Evolutionary conservation across 1,284 basidiomycete species (phyloP), one percentile per base, ranked within the genome.

Genomic region (Apiotrichum porosum): DNA sequence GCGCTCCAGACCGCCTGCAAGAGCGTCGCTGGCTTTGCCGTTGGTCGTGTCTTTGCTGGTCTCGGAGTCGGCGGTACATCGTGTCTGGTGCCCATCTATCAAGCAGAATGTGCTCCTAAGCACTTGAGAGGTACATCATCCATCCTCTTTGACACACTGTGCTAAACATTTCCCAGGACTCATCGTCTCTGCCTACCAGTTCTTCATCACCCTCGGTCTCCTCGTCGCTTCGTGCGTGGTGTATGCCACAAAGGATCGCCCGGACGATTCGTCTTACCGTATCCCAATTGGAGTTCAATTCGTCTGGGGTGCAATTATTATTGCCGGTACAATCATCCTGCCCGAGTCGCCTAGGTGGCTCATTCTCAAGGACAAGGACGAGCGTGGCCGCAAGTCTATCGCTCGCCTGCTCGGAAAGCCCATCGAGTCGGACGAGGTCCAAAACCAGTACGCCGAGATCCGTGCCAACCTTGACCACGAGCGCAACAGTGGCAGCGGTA

Each of bases 291-390:
- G 80, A 44, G 72, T 91, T 55, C 86, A 91, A 71, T 86, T 88
- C 58, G 60, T 61, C 40, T 73, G 72, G 65, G 69, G 69, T 31
- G 43, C 59, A 37, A 70, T 64, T 59, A 68, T 73, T 49, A 68
- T 47, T 46, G 39, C 37, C 36, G 68, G 72, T 64, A 60, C 88
- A 78, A 57, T 79, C 62, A 64, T 81, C 55, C 80, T 86, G 37
- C 87, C 86, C 35, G 87, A 88, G 76, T 92, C 88, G 21, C 89
- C 90, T 21, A 87, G 90, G 69, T 92, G 80, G 80, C 80, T 84
- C 49, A 79, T 92, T 75, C 86, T 85, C 77, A 78, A 79, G 55
- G 83, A 82, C 39, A 77, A 77, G 41, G 74, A 83, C 51, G 81
- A 77, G 8, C 74, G 75, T 9, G 90, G 89, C 22, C 79, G 81